These are phyloP conservation scores for Colletotrichum noveboracense DNA, from an alignment of 2,329 filamentous ascomycete genomes.

Conservation along the genomic window DNA sequence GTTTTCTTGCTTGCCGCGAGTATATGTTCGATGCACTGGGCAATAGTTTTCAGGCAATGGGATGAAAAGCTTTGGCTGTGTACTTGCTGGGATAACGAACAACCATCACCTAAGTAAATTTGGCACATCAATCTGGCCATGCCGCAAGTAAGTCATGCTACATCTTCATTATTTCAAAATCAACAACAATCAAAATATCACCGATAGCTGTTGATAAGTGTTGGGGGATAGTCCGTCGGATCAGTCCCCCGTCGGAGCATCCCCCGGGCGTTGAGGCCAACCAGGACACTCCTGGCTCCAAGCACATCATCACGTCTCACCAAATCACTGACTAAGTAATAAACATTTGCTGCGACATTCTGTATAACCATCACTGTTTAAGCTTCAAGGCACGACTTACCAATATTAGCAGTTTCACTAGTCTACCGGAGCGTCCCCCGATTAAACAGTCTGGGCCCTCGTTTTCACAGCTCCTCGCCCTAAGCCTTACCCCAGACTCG, in stretches of 20 bases:
- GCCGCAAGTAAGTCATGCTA: neutral
- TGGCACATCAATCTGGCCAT: neutral
- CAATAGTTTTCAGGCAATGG: neutral
- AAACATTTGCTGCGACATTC: neutral
- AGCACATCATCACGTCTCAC: neutral
- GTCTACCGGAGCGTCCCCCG: neutral
- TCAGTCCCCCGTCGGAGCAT: neutral
- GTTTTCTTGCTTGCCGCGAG: neutral
- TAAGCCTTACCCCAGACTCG: neutral
- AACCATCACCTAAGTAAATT: neutral
- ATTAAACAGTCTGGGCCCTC: neutral
- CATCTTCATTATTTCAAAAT: neutral
- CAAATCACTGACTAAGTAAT: neutral
- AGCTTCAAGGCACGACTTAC: neutral
- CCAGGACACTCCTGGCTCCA: slow-evolving; percentile 32
- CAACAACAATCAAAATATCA: neutral
- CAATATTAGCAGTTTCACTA: neutral
- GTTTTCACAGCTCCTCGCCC: neutral
- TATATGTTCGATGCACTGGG: neutral
- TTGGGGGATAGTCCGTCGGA: neutral
- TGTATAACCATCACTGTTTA: neutral
- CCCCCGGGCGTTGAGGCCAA: slow-evolving; percentile 37
- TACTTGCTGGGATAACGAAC: neutral
- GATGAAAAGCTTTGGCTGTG: neutral
- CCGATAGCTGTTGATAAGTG: neutral